Conservation (phyloP, 176 grass and related monocot species). For the Oryza officinalis region DNA sequence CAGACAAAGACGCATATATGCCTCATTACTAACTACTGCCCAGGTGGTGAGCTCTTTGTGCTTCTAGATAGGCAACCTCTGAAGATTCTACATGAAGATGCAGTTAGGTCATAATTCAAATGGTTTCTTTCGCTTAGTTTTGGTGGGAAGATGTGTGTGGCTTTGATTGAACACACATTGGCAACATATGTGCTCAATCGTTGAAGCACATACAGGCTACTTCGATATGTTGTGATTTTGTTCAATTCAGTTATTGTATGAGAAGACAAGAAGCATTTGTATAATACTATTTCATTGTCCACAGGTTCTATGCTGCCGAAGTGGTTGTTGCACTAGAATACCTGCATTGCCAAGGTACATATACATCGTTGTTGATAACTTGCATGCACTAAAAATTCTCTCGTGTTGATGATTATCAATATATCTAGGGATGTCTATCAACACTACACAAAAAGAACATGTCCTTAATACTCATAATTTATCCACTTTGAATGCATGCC, state of each 20-base stretch:
- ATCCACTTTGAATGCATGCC: not conserved
- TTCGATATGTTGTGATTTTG: not conserved
- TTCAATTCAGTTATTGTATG: not conserved
- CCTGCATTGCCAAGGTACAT: conserved; percentile 90
- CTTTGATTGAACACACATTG: not conserved
- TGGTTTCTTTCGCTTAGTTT: conserved; percentile 5
- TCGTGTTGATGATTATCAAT: not conserved
- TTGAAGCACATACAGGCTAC: not conserved
- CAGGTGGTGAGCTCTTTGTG: conserved; percentile 88
- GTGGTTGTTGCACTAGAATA: conserved; percentile 91
- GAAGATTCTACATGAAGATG: conserved; percentile 88
- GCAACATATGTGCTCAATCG: not conserved
- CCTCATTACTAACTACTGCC: conserved; percentile 85
- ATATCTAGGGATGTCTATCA: not conserved
- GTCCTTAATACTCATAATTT: not conserved
- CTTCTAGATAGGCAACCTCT: conserved; percentile 81
- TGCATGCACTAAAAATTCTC: not conserved
- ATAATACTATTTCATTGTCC: conserved; percentile 29
- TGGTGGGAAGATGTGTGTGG: not conserved
- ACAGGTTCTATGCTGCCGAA: conserved; percentile 93
- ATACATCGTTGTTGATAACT: not conserved
- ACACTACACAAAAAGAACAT: not conserved
- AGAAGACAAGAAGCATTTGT: not conserved
- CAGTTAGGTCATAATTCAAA: conserved; percentile 65
- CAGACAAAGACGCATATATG: conserved; percentile 93